These are phyloP conservation scores for Dissophora ornata DNA, from an alignment of 192 early-diverging fungal genomes.

Conservation along the genomic window DNA sequence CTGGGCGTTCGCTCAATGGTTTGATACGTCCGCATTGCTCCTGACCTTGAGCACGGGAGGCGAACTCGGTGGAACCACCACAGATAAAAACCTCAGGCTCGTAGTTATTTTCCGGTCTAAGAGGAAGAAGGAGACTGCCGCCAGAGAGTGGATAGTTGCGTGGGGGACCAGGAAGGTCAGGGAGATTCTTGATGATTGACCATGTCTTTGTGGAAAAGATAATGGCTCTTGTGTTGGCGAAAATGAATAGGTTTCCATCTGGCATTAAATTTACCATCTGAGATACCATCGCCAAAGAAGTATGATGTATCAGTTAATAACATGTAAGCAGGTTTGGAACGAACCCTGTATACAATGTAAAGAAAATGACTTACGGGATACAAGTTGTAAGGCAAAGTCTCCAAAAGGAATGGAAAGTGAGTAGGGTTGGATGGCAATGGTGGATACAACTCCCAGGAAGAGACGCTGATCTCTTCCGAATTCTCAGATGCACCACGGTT, in stretches of 20 bases:
- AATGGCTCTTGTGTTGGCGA: constrained; percentile 56
- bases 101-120: constrained; percentile 67
- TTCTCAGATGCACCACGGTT: constrained; percentile 56
- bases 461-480: constrained; percentile 54
- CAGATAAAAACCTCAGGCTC: constrained; percentile 68
- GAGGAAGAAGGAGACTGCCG: constrained; percentile 61
- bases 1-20: constrained; percentile 36
- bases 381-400: constrained; percentile 61
- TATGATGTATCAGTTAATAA: too few species aligned
- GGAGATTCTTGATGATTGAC: constrained; percentile 51
- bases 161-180: constrained; percentile 57
- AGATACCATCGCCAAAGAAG: too few species aligned
- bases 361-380: constrained; percentile 49
- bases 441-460: constrained; percentile 58
- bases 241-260: constrained; percentile 61
- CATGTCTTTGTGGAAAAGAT: constrained; percentile 59
- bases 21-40: constrained; percentile 63
- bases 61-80: constrained; percentile 61
- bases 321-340: too few species aligned
- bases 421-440: constrained; percentile 53
- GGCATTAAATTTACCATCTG: constrained; percentile 60
- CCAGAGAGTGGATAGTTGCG: constrained; percentile 70
- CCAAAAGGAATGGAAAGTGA: constrained; percentile 52
- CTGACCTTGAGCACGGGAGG: constrained; percentile 36
- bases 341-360: too few species aligned